A percentile compares a stretch with the other conserved stretches of the same genome.
Conservation (phyloP, 164 flowering plant species). For the Santalum album region DNA sequence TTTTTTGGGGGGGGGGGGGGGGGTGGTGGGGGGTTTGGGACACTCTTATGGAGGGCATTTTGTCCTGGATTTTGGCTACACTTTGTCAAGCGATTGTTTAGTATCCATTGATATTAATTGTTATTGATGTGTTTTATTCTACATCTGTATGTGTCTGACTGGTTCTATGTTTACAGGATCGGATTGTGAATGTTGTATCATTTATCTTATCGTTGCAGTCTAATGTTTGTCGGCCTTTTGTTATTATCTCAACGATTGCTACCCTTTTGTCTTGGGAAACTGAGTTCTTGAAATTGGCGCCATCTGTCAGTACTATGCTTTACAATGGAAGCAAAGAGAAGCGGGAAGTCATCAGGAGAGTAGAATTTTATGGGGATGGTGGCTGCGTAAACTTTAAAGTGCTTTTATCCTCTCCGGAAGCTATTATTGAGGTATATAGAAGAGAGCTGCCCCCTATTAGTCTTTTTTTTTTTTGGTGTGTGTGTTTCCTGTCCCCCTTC, state of each 20-base stretch:
- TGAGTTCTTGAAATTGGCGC: constrained; percentile 47
- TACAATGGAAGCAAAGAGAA: constrained; percentile 44
- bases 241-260: constrained; percentile 36
- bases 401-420: constrained; percentile 50
- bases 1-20: too few species aligned
- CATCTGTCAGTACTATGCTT: constrained; percentile 44
- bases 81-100: too few species aligned
- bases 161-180: constrained; percentile 47
- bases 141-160: too few species aligned
- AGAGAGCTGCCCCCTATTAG: not conserved
- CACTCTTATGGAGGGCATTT: too few species aligned
- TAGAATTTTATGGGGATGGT: constrained; percentile 59
- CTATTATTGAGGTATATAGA: constrained; percentile 46
- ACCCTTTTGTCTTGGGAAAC: constrained; percentile 51
- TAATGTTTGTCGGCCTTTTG: constrained; percentile 42
- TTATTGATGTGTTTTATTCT: too few species aligned
- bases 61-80: too few species aligned
- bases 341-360: constrained; percentile 30
- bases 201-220: constrained; percentile 40
- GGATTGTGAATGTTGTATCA: constrained; percentile 31
- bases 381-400: constrained; percentile 51
- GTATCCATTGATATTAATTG: too few species aligned
- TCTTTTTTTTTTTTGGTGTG: not conserved
- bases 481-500: not conserved
- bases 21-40: too few species aligned